Percentiles rank a stretch among this genome's conserved stretches.
Evolutionary conservation across 2,329 filamentous ascomycete species (phyloP).

Genomic region (Fusarium redolens): DNA sequence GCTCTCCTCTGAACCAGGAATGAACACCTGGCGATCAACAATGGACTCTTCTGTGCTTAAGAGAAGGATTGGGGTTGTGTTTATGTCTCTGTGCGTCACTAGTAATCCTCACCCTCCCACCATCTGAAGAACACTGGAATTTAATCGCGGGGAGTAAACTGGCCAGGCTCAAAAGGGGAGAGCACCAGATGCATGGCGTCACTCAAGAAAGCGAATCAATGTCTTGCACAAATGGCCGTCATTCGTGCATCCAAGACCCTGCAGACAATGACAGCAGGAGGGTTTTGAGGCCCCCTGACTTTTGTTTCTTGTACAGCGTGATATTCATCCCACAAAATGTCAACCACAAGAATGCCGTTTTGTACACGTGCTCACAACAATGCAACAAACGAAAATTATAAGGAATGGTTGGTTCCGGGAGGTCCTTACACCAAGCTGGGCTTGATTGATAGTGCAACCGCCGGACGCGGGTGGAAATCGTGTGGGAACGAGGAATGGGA

Average conservation of each 20-base stretch:
- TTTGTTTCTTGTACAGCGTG: slow-evolving; percentile 16
- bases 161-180: slow-evolving; percentile 25
- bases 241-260: slow-evolving; percentile 33
- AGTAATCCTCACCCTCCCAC: slow-evolving; percentile 33
- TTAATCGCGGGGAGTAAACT: slow-evolving; percentile 11
- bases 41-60: slow-evolving; percentile 3
- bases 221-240: slow-evolving; percentile 21
- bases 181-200: slow-evolving; percentile 31
- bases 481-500: slow-evolving; percentile 2
- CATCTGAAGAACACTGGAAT: slow-evolving; percentile 33
- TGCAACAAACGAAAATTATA: slow-evolving; percentile 5
- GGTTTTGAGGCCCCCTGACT: slow-evolving; percentile 28
- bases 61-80: slow-evolving; percentile 11
- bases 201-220: slow-evolving; percentile 25
- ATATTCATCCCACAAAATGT: slow-evolving; percentile 6
- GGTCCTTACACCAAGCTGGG: not conserved
- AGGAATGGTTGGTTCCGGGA: slow-evolving; percentile 14
- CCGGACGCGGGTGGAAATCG: slow-evolving; percentile 22
- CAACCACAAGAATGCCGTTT: slow-evolving; percentile 1
- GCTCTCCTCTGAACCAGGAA: slow-evolving; percentile 1
- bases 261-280: slow-evolving; percentile 28
- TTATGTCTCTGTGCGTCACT: slow-evolving; percentile 31
- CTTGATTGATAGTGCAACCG: slow-evolving; percentile 16
- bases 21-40: slow-evolving; percentile 25
- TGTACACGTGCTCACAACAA: slow-evolving; percentile 23